These are phyloP conservation scores for Neurospora intermedia DNA, from an alignment of 495 filamentous ascomycete genomes.

Conservation along the genomic window DNA sequence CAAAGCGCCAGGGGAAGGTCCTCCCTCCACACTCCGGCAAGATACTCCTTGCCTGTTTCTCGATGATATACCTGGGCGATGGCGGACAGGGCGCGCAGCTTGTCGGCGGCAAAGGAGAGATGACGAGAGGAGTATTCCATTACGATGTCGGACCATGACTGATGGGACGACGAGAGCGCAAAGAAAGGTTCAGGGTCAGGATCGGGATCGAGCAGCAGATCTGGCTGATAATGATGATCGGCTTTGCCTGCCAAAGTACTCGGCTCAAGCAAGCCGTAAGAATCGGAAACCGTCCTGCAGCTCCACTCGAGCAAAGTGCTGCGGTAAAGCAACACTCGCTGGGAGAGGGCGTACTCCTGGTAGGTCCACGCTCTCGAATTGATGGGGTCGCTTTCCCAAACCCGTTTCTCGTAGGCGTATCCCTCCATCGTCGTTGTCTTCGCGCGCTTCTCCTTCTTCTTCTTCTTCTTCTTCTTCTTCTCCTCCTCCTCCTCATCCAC, in stretches of 20 bases:
- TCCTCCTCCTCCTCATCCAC: background rate
- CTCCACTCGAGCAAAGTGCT: background rate
- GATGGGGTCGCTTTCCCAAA: background rate
- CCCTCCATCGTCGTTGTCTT: background rate
- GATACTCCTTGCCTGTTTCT: background rate
- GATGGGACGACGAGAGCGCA: background rate
- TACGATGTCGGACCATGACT: background rate
- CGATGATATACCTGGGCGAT: background rate
- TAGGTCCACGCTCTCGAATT: background rate
- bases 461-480: background rate
- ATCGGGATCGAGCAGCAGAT: background rate
- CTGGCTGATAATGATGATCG: background rate
- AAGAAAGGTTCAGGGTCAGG: background rate
- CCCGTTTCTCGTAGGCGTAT: background rate
- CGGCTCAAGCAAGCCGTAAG: background rate
- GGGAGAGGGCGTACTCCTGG: background rate
- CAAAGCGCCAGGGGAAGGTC: background rate
- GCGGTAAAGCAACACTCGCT: background rate
- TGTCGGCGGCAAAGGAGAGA: background rate
- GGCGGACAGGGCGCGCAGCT: background rate
- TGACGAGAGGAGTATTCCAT: background rate
- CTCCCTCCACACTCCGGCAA: background rate
- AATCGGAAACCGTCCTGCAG: background rate
- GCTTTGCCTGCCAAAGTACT: background rate
- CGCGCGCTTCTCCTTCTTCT: background rate